Percentiles rank a stretch among this genome's conserved stretches.
Conservation (phyloP, 2,329 filamentous ascomycete species). For the Alternaria incomplexa region DNA sequence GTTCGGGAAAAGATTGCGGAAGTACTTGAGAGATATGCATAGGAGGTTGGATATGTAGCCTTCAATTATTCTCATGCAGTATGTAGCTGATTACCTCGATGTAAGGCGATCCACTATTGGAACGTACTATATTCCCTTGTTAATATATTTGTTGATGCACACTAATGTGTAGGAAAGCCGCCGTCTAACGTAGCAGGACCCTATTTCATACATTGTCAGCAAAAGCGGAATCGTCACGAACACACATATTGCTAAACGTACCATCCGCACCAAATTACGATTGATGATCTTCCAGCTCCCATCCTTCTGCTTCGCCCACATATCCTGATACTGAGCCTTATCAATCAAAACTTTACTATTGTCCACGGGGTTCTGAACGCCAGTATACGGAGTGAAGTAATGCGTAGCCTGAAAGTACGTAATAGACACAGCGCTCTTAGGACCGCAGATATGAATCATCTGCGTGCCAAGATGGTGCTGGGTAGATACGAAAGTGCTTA, state of each 20-base stretch:
- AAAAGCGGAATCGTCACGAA: background rate
- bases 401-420: background rate
- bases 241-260: background rate
- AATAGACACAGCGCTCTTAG: background rate
- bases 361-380: background rate
- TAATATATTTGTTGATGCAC: too few species aligned
- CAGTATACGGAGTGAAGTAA: background rate
- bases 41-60: background rate
- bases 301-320: background rate
- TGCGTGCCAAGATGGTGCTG: background rate
- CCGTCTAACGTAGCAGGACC: background rate
- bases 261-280: background rate
- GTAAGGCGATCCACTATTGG: fast-evolving
- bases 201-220: background rate
- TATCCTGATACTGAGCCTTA: background rate
- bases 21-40: conserved; percentile 58
- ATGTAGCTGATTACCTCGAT: background rate
- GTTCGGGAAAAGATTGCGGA: conserved; percentile 66
- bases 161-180: too few species aligned
- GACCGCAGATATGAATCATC: background rate
- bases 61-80: fast-evolving
- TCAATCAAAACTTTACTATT: background rate
- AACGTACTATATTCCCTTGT: too few species aligned
- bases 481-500: background rate
- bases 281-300: background rate